Evolutionary conservation across 345 rosid species (phyloP).

Genomic region (Noccaea bulbosa): DNA sequence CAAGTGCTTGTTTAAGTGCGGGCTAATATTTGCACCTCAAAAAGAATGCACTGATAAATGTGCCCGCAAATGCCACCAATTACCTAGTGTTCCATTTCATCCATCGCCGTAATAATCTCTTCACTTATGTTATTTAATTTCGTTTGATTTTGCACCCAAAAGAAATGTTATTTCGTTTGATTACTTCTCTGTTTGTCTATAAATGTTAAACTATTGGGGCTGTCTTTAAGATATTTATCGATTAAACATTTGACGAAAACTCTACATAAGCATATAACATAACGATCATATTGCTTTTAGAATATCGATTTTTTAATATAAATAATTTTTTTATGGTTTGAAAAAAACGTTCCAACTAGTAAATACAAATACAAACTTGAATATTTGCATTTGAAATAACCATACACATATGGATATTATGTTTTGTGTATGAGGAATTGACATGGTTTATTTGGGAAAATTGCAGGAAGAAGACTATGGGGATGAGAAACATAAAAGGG

Average conservation of each 20-base stretch:
- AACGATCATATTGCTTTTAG: background rate
- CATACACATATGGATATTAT: background rate
- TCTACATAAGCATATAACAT: background rate
- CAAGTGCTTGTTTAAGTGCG: background rate
- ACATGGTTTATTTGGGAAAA: constrained; percentile 5
- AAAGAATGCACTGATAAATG: background rate
- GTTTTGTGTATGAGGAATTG: background rate
- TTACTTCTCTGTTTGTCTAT: background rate
- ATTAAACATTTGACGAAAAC: background rate
- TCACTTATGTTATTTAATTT: background rate
- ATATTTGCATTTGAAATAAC: background rate
- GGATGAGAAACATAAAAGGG: constrained; percentile 17
- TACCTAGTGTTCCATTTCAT: background rate
- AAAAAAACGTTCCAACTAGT: background rate
- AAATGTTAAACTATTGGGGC: background rate
- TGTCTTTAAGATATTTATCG: background rate
- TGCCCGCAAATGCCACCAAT: background rate
- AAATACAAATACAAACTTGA: background rate
- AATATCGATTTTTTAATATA: background rate
- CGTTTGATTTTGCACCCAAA: background rate
- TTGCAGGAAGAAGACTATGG: constrained; percentile 8
- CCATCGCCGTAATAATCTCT: constrained; percentile 1
- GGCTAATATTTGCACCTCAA: background rate
- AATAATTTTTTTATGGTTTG: background rate
- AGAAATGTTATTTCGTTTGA: background rate